Base-by-base conservation (phyloP, 257 asterid species). In the Verbascum thapsus region DNA sequence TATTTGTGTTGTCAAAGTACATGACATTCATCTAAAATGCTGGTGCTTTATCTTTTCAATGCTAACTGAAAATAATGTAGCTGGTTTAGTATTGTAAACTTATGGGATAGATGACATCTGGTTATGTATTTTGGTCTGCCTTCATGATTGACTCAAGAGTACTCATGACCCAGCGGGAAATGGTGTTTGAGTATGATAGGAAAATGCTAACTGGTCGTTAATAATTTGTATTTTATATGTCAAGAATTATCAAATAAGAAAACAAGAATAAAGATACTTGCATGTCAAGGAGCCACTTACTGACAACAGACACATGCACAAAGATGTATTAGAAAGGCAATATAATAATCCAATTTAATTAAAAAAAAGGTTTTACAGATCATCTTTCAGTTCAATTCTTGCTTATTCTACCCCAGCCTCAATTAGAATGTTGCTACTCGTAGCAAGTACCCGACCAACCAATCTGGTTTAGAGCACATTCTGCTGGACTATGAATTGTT, bases 221-320 rank as follows among this genome's bases (percentile, higher is more conserved):
- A 26, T 26, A 15, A 7, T 35, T 8, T 12, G 3, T 55, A 53
- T 18, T 16, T 19, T 58, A 8, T 38, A 11, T 11, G 32, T 26
- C 32, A 26, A 26, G 32, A 26, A 26, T 26, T 26, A 26, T 26
- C 2, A 26, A 26, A 26, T 26, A 26, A 26, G 3, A 26, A 26
- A 26, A 26, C 2, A 26, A 26, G 3, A 26, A 26, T 1, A 26
- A 26, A 26, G 32, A 26, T 26, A 26, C 32, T 26, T 26, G 5
- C 5, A 26, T 26, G 32, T 26, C 32, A 26, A 26, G 32, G 32
- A n/a, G n/a, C n/a, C 10, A 52, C 0, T 7, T 0, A 58, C 22
- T 8, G 41, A 23, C 53, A 41, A 41, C 65, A 41, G 17, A 23
- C 22, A 10, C 50, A 57, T 60, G 30, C 40, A 22, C 13, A 60